These are phyloP conservation scores for Eimeria maxima DNA, from an alignment of 169 alveolate species.

Conservation along the genomic window DNA sequence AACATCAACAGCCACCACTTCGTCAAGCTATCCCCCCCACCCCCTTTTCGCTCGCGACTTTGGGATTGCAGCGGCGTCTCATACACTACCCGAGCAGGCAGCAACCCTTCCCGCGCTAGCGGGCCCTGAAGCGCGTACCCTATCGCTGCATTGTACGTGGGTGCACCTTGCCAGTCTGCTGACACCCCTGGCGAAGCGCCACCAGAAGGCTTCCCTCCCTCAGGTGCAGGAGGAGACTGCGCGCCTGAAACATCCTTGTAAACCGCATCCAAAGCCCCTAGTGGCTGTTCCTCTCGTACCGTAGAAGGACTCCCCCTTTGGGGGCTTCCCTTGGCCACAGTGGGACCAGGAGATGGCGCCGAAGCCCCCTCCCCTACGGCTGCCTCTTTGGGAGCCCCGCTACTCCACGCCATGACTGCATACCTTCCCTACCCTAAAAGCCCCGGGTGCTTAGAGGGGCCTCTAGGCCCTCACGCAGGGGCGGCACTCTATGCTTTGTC, in stretches of 20 bases:
- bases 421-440: constrained; percentile 24
- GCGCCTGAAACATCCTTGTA: constrained; percentile 50
- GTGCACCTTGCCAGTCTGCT: constrained; percentile 53
- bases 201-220: constrained; percentile 7
- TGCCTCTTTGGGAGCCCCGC: constrained; percentile 67
- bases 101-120: background rate
- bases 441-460: constrained; percentile 32
- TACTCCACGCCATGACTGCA: constrained; percentile 60
- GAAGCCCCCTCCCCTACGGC: constrained; percentile 54
- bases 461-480: constrained; percentile 42
- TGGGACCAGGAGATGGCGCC: constrained; percentile 17
- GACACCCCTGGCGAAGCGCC: constrained; percentile 38
- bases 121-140: constrained; percentile 38
- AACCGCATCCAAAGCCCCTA: constrained; percentile 33
- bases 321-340: constrained; percentile 37
- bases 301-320: background rate
- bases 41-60: constrained; percentile 15
- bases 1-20: constrained; percentile 59
- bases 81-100: constrained; percentile 50
- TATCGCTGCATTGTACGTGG: background rate
- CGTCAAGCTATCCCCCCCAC: background rate
- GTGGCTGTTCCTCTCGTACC: constrained; percentile 43
- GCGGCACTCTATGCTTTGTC: background rate
- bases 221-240: constrained; percentile 25
- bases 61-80: constrained; percentile 40